Evolutionary conservation across 495 filamentous ascomycete genomes (phyloP), one percentile per base, ranked within the genome.

Genomic region (Alectoria sarmentosa): DNA sequence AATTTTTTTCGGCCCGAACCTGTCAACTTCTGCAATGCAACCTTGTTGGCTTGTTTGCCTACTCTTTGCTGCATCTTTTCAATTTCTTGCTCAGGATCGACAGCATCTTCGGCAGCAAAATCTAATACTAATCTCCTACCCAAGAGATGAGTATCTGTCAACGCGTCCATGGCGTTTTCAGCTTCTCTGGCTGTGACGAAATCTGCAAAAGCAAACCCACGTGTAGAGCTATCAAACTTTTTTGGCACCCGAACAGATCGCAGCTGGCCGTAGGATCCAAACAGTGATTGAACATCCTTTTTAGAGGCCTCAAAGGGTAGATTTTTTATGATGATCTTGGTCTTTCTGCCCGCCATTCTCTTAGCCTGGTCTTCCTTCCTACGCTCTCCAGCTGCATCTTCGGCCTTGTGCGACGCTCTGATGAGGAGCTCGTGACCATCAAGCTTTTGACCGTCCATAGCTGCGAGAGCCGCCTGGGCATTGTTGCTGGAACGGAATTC

Each of bases 261-360:
- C 61, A 99, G 83, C 69, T 95, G 88, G 26, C 95, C 94, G 73
- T 96, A 99, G 23, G 89, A 80, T 55, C 89, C 85, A 73, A 99
- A 90, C 14, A 99, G 80, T 21, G 86, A 79, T 48, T 89, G 84
- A 38, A 99, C 79, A 69, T 99, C 95, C 73, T 94, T 92, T 80
- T 96, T 96, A 49, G 85, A 88, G 14, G 89, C 88, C 76, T 98
- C 90, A 78, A 99, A 99, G 13, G 94, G 94, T 72, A 99, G 76
- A 79, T 99, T 99, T 80, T 98, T 98, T 80, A 98, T 90, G 74
- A 98, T 88, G 70, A 99, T 86, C 80, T 98, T 97, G 39, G 92
- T 96, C 60, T 84, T 82, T 69, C 84, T 84, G 32, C 82, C 83
- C 5, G 86, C 84, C 21, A 83, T 72, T 73, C 89, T 91, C 80